phyloP scores from a whole-genome alignment of 73 alveolate species.

The Tetrahymena borealis region DNA sequence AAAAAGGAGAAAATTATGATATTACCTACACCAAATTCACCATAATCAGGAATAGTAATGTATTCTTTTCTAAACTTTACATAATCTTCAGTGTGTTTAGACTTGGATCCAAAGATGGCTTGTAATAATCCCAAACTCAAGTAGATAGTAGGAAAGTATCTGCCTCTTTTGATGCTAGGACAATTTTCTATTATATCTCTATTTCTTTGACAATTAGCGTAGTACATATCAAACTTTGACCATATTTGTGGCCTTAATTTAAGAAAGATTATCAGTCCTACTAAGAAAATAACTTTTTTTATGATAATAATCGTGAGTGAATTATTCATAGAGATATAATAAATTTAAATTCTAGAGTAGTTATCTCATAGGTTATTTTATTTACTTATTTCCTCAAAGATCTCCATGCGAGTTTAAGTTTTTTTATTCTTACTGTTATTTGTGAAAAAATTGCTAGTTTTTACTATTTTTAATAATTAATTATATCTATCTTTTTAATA shows the following conservation, averaged over 20 bases:
- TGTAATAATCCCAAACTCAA: background rate
- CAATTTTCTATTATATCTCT: background rate
- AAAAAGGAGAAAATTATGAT: too few relatives aligned
- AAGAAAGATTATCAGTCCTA: background rate
- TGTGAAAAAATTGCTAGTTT: background rate
- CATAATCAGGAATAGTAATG: background rate
- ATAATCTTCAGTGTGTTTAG: background rate
- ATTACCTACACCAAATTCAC: background rate
- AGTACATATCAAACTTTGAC: background rate
- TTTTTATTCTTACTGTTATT: too few relatives aligned
- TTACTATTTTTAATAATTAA: background rate
- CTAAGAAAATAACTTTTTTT: background rate
- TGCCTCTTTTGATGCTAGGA: background rate
- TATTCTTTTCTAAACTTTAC: background rate
- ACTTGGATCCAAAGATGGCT: background rate
- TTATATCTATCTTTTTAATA: background rate
- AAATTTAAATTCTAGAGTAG: too few relatives aligned
- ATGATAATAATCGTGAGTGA: background rate
- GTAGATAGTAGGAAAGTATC: background rate
- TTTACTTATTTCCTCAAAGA: background rate
- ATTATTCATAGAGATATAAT: background rate
- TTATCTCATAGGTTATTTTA: too few relatives aligned
- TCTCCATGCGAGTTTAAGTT: background rate
- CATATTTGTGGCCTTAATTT: background rate
- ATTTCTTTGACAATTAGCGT: background rate